Base-by-base conservation (phyloP, 2,329 filamentous ascomycete species). In the Aspergillus nomiae region DNA sequence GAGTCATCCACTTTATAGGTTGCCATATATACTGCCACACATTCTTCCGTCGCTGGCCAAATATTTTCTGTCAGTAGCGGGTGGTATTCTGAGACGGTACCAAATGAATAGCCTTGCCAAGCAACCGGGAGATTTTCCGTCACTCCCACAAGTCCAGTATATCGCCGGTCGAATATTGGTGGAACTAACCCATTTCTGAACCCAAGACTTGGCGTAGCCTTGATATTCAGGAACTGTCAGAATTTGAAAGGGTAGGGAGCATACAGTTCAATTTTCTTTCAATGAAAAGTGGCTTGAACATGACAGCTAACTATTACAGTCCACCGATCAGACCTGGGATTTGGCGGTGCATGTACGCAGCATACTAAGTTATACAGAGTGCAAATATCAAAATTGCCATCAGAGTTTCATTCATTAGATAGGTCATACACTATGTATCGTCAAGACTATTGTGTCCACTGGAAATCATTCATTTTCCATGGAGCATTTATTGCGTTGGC, bases 401-500 rank as follows among this genome's bases (percentile, higher is more conserved):
- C 30, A 1, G 14, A 50, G 26, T 30, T 50, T 50, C 14, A 28
- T 16, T 19, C 9, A 50, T 32, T 50, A 32, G 11, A 34, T 38
- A 55, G 8, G n/a, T 38, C 26, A 38, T 55, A 14, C 5, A 26
- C 9, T 26, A 55, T 55, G 45, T 48, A 58, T 50, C 19, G 26
- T 48, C 41, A 36, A 54, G 11, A 56, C 4, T 4, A 58, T 63
- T 48, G 38, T 11, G 26, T 50, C 8, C 51, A 11, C 12, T 54
- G 24, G 7, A 43, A 50, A 14, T 21, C 28, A 56, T 32, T 7
- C 14, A 38, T 38, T 21, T 11, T 2, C 28, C 14, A 9, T 12
- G 16, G 10, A 3, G 4, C 12, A 4, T 63, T 70, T 84, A 87
- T 74, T 86, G 74, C 21, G 21, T 1, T 14, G 87, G 87, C 87